Evolutionary conservation across 116 monocot genomes (phyloP), one percentile per base, ranked within the genome.

Genomic region (Cymodocea nodosa): DNA sequence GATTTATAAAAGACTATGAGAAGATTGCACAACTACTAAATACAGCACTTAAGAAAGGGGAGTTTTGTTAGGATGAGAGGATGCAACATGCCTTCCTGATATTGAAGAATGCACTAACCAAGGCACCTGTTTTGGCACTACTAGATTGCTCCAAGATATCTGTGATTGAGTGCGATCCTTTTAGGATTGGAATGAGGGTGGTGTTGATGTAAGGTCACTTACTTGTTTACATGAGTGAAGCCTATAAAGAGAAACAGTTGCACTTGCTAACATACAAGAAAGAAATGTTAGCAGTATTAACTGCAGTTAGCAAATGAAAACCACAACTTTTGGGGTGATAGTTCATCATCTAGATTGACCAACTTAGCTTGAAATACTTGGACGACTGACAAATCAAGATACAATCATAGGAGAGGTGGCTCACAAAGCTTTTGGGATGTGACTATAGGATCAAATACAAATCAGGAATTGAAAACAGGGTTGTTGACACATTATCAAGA

Each of bases 341-440:
- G 2, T 65, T 65, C 15, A 20, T 50, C 14, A 24, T 51, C 23
- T 23, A 17, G 15, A 65, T 15, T 16, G 44, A 63, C 11, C 44
- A 63, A 18, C 20, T 9, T 6, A 63, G n/a, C 5, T 6, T 63
- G 16, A 63, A 44, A 9, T 44, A 40, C 20, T 8, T 63, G 10
- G 12, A 14, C 2, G 63, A 44, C 12, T 40, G 44, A n/a, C 16
- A 25, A 5, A 49, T 51, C 5, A 23, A 65, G 11, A 65, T 10
- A 0, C 51, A 50, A 15, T 0, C 50, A 16, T 22, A 65, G 17
- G 35, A 65, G 49, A 50, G 25, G 24, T 65, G 23, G 51, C 6
- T 51, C n/a, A 15, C 25, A 17, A 51, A 65, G 10, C 50, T 65
- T 16, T 22, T 65, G 65, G 65, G 51, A n/a, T 63, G 8, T 18